These are phyloP conservation scores for Aspergillus funiculosus DNA, from an alignment of 495 filamentous ascomycete genomes.

Conservation along the genomic window DNA sequence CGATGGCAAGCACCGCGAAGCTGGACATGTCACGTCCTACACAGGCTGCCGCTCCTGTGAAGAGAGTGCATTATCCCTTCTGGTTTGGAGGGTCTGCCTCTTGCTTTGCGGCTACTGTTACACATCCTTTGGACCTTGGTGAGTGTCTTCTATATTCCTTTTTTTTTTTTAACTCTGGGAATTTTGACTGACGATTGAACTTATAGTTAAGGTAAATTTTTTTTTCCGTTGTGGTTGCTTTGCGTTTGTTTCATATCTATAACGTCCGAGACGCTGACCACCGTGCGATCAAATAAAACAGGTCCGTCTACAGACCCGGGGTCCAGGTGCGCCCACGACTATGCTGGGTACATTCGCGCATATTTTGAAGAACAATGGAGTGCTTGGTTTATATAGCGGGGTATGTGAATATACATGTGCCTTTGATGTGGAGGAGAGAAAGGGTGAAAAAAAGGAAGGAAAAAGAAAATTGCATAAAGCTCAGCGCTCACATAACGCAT, in stretches of 20 bases:
- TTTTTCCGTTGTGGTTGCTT: conserved; percentile 1
- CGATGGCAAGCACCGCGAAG: conserved; percentile 40
- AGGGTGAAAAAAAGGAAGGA: not conserved
- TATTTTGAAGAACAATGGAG: conserved; percentile 60
- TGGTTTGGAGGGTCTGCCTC: conserved; percentile 94
- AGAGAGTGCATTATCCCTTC: conserved; percentile 66
- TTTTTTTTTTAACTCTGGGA: not conserved
- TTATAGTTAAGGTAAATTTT: conserved; percentile 7
- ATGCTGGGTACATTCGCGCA: conserved; percentile 81
- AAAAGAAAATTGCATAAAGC: not conserved
- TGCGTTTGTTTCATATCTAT: no score
- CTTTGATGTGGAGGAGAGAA: no score
- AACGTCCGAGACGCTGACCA: conserved; percentile 20
- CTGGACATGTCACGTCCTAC: conserved; percentile 30
- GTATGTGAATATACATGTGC: conserved; percentile 48
- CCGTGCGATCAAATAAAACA: conserved; percentile 29
- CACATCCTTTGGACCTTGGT: conserved; percentile 78
- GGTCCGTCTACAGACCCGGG: conserved; percentile 85
- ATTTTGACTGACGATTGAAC: conserved; percentile 1
- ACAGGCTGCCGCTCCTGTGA: conserved; percentile 24
- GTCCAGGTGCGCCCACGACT: conserved; percentile 55
- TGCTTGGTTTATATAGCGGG: conserved; percentile 76
- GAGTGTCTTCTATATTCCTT: conserved; percentile 18
- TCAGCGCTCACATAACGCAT: conserved; percentile 5
- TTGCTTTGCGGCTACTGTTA: conserved; percentile 82